phyloP scores from a whole-genome alignment of 148 eudicot species.

The Nepenthes gracilis region DNA sequence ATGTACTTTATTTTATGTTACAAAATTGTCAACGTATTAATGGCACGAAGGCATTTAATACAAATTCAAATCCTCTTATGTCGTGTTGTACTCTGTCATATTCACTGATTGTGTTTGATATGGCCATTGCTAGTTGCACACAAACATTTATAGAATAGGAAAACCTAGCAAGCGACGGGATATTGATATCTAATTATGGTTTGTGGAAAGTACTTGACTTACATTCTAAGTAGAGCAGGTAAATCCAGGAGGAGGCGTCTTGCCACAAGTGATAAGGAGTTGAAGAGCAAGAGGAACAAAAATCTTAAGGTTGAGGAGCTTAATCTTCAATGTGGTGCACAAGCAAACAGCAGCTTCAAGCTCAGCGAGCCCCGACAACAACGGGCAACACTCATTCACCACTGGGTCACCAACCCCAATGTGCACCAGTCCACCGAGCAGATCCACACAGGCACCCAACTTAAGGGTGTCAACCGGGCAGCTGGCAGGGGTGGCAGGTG shows the following conservation, averaged over 20 bases:
- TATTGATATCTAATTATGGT: too few relatives aligned
- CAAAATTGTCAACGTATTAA: too few relatives aligned
- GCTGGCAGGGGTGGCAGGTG: conserved; percentile 8
- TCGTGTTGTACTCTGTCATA: too few relatives aligned
- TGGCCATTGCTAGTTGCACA: too few relatives aligned
- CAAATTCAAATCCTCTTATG: too few relatives aligned
- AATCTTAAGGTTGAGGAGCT: conserved; percentile 56
- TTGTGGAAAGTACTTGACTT: too few relatives aligned
- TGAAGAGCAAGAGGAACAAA: conserved; percentile 78
- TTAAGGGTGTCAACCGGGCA: conserved; percentile 75
- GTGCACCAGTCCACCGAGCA: conserved; percentile 79
- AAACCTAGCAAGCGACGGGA: too few relatives aligned
- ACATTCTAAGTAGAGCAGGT: conserved; percentile 49
- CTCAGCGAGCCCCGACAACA: conserved; percentile 56
- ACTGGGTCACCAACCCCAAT: conserved; percentile 66
- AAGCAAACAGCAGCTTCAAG: conserved; percentile 80
- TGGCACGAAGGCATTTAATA: too few relatives aligned
- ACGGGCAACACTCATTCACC: conserved; percentile 63
- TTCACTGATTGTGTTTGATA: too few relatives aligned
- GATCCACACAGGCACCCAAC: conserved; percentile 82
- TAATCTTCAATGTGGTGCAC: conserved; percentile 73
- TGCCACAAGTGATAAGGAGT: conserved; percentile 84
- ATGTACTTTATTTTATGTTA: too few relatives aligned
- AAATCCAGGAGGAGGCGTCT: conserved; percentile 86
- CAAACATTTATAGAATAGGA: too few relatives aligned